Percentiles rank a stretch among this genome's conserved stretches.
phyloP scores from a whole-genome alignment of 2,329 filamentous ascomycete genomes.

The Neopestalotiopsis rosae region DNA sequence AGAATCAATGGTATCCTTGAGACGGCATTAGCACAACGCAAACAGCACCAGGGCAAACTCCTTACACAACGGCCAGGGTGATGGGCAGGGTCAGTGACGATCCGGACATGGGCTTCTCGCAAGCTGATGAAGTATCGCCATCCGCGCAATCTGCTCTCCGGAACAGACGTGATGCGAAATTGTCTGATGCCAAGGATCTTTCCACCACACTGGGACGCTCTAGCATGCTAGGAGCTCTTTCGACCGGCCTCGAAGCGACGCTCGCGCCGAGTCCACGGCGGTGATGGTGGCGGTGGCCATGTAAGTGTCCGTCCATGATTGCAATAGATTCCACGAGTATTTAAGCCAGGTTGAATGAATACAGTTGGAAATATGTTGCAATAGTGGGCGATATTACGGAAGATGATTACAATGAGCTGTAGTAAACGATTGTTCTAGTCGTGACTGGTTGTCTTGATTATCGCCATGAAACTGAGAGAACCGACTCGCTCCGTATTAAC shows the following conservation, averaged over 20 bases:
- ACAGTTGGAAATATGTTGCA: background rate
- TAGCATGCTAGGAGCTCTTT: conserved; percentile 18
- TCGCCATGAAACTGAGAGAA: background rate
- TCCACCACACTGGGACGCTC: background rate
- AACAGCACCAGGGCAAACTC: conserved; percentile 29
- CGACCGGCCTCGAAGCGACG: conserved; percentile 21
- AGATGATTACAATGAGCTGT: conserved; percentile 4
- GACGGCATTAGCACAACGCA: conserved; percentile 4
- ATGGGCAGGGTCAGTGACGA: conserved; percentile 66
- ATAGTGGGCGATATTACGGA: background rate
- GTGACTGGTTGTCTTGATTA: conserved; percentile 1
- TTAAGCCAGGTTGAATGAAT: background rate
- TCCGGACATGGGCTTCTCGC: conserved; percentile 62
- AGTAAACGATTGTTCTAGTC: conserved; percentile 13
- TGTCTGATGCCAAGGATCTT: conserved; percentile 16
- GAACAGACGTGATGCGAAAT: conserved; percentile 16
- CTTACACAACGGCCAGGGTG: conserved; percentile 73
- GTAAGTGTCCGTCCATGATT: conserved; percentile 19
- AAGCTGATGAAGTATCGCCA: conserved; percentile 46
- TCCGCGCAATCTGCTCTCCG: conserved; percentile 20
- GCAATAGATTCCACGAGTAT: conserved; percentile 26
- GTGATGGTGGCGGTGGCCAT: conserved; percentile 22
- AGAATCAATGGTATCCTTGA: conserved; percentile 76
- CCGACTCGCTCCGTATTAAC: background rate
- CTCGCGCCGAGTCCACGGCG: conserved; percentile 30